These are phyloP conservation scores for Verticillium dahliae DNA, from an alignment of 2,329 filamentous ascomycete species.

Conservation along the genomic window DNA sequence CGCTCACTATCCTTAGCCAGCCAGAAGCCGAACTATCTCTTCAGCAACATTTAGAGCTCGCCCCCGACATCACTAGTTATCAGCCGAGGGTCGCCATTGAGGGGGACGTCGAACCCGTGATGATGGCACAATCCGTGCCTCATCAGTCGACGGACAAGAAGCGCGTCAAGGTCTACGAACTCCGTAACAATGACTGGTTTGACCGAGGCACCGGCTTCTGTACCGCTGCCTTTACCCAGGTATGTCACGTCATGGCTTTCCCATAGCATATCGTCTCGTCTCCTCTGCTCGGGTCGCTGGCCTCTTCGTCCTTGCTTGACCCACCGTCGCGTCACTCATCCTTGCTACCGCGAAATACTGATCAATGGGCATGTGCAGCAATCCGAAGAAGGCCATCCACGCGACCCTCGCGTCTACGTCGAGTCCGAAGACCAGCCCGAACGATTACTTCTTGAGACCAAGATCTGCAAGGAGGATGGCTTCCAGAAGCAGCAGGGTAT, in stretches of 20 bases:
- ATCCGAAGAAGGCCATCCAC: slow-evolving; percentile 54
- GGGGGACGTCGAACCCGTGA: slow-evolving; percentile 54
- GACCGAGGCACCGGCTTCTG: slow-evolving; percentile 96
- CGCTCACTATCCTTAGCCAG: slow-evolving; percentile 48
- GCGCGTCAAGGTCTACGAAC: slow-evolving; percentile 97
- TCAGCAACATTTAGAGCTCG: slow-evolving; percentile 53
- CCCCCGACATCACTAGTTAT: slow-evolving; percentile 42
- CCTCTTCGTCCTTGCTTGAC: not conserved
- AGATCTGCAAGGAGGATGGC: slow-evolving; percentile 86
- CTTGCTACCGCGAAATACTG: slow-evolving; percentile 1
- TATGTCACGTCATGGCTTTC: slow-evolving; percentile 35
- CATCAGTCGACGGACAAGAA: slow-evolving; percentile 61
- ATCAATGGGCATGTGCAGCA: slow-evolving; percentile 19
- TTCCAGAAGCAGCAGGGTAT: slow-evolving; percentile 97
- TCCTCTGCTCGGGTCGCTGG: slow-evolving; percentile 3
- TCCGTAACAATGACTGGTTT: slow-evolving; percentile 98
- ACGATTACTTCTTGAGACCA: slow-evolving; percentile 78
- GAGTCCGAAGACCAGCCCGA: slow-evolving; percentile 89
- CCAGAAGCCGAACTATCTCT: slow-evolving; percentile 50
- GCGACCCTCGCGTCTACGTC: slow-evolving; percentile 83
- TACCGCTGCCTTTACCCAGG: slow-evolving; percentile 66
- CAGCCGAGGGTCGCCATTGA: slow-evolving; percentile 36
- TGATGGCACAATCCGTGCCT: slow-evolving; percentile 67
- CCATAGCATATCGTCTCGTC: slow-evolving; percentile 1
- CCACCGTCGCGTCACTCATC: not conserved